Base-by-base conservation (phyloP, 495 filamentous ascomycete genomes). In the Daldinia grandis region DNA sequence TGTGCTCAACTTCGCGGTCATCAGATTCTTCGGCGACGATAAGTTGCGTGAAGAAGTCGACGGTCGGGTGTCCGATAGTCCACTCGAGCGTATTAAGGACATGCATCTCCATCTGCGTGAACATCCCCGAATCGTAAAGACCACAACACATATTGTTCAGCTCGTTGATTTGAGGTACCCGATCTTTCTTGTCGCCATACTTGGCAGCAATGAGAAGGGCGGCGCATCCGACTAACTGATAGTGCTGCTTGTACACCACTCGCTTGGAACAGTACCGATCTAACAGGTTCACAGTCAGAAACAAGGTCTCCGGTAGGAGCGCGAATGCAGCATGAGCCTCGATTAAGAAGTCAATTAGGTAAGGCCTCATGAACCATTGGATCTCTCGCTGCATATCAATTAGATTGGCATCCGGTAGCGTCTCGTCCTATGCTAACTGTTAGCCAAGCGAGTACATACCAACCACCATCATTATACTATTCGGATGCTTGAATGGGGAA, bases 91-190 rank as follows among this genome's bases (percentile, higher is more conserved):
- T 98, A 81, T 97, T 94, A 72, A 99, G 85, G 9, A 99, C 95
- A 79, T 99, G 95, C 95, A 97, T 98, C 79, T 99, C 95, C 96
- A 99, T 98, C 81, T 99, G 95, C 15, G 92, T 94, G 81, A 99
- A 99, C 95, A 99, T 98, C 77, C 97, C 95, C 14, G 97, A 94
- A 78, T 99, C 95, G 78, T 99, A 99, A 25, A 98, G 87, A 17
- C 91, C 92, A 84, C 96, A 98, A 84, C 95, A 99, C 96, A 99
- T 98, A 56, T 93, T 94, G 85, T 96, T 97, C 64, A 99, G 83
- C 74, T 99, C 95, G 75, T 92, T 89, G 78, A 99, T 94, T 38
- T 94, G 94, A 15, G 95, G 95, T 6, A 99, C 96, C 24, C 93
- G 87, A 74, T 99, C 95, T 85, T 99, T 99, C 82, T 92, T 92